phyloP scores from a whole-genome alignment of 371 early-diverging fungal genomes.

The Thermomucor indicae-seudaticae region DNA sequence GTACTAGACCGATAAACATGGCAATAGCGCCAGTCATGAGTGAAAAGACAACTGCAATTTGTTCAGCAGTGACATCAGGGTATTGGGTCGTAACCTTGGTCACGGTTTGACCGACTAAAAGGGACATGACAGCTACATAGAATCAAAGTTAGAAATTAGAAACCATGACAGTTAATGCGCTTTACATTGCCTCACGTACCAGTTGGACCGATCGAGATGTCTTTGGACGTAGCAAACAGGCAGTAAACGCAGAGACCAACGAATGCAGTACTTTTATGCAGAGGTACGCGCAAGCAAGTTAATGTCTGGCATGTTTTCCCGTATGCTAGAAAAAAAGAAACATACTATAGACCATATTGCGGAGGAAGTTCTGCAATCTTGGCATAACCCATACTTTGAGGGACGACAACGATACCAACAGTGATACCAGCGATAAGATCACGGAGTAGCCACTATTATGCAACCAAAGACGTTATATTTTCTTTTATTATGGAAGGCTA shows the following conservation, averaged over 20 bases:
- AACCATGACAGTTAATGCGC: not conserved
- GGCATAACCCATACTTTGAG: slow-evolving; percentile 85
- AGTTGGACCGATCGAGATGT: slow-evolving; percentile 85
- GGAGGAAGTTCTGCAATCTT: slow-evolving; percentile 77
- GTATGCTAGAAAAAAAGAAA: not conserved
- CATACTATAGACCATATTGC: slow-evolving; percentile 84
- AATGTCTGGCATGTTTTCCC: not conserved
- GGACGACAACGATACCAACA: slow-evolving; percentile 81
- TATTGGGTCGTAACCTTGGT: slow-evolving; percentile 27
- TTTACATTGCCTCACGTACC: slow-evolving; percentile 8
- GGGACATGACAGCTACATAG: slow-evolving; percentile 73
- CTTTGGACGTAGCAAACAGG: slow-evolving; percentile 81
- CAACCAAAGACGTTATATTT: not conserved
- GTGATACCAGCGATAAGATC: slow-evolving; percentile 87
- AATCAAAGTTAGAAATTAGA: not conserved
- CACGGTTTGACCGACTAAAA: slow-evolving; percentile 70
- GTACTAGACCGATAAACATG: slow-evolving; percentile 68
- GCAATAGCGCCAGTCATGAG: slow-evolving; percentile 61
- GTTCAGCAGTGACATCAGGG: slow-evolving; percentile 34
- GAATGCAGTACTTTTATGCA: slow-evolving; percentile 44
- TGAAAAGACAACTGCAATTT: slow-evolving; percentile 57
- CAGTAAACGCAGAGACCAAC: slow-evolving; percentile 76
- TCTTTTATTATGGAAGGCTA: not conserved
- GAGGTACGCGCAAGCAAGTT: not conserved
- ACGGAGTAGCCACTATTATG: slow-evolving; percentile 64